phyloP scores from a whole-genome alignment of 148 eudicot genomes.

The Rhododendron henanense region DNA sequence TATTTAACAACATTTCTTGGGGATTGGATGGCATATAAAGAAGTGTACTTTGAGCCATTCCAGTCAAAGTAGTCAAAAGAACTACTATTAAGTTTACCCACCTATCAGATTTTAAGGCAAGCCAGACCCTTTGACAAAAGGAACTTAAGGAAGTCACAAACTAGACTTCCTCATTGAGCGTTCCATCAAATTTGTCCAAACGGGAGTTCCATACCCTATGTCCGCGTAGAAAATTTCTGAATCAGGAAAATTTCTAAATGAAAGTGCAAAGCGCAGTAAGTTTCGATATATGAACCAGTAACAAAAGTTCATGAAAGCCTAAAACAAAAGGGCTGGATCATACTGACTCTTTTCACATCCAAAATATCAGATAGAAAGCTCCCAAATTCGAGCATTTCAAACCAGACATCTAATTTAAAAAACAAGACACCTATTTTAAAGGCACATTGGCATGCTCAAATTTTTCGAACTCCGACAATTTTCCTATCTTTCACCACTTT shows the following conservation, averaged over 20 bases:
- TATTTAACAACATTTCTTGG: not conserved
- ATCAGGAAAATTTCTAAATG: not conserved
- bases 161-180: not conserved
- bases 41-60: not conserved
- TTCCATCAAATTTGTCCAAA: no score
- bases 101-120: not conserved
- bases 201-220: no score
- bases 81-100: not conserved
- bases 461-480: not conserved
- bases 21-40: not conserved
- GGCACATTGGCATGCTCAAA: not conserved
- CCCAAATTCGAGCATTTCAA: not conserved
- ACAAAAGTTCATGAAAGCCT: not conserved
- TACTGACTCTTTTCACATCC: not conserved
- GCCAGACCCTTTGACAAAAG: not conserved
- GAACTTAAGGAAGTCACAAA: not conserved
- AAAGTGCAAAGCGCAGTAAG: not conserved
- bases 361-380: not conserved
- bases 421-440: not conserved
- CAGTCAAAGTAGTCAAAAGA: no score
- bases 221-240: no score
- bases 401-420: not conserved
- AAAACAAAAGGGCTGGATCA: not conserved
- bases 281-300: no score
- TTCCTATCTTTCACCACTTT: not conserved